Evolutionary conservation across 2,329 filamentous ascomycete species (phyloP).

Genomic region (Lasiodiplodia hormozganensis): DNA sequence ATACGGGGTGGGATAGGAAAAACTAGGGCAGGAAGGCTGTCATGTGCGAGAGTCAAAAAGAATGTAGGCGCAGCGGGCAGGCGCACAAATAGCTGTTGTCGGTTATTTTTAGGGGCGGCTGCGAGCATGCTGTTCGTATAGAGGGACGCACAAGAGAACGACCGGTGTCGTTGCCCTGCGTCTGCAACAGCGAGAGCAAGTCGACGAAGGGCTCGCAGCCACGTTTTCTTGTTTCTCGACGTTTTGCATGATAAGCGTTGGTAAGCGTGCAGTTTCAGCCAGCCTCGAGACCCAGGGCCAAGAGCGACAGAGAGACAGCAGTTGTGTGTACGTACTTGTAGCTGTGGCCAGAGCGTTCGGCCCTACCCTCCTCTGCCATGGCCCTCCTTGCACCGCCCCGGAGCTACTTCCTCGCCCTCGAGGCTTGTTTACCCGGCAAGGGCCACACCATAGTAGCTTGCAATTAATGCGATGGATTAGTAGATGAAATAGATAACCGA

Average conservation of each 20-base stretch:
- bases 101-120: slow-evolving; percentile 9
- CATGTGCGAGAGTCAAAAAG: background rate
- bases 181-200: background rate
- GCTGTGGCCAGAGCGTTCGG: background rate
- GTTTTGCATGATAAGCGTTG: background rate
- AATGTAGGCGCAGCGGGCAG: background rate
- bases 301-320: background rate
- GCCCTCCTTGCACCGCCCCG: background rate
- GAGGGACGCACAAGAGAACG: background rate
- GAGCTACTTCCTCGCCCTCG: background rate
- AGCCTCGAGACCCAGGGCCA: slow-evolving; percentile 4
- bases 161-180: background rate
- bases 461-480: background rate
- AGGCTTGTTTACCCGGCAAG: background rate
- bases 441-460: background rate
- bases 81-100: background rate
- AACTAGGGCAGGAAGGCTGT: background rate
- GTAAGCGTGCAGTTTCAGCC: slow-evolving; percentile 5
- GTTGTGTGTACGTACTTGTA: background rate
- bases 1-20: background rate
- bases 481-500: background rate
- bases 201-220: background rate
- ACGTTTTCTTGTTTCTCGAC: background rate
- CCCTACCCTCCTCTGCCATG: background rate
- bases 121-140: too few species aligned